Percentiles rank a stretch among this genome's conserved stretches.
phyloP scores from a whole-genome alignment of 768 basidiomycete species.

The Psilocybe azurescens region DNA sequence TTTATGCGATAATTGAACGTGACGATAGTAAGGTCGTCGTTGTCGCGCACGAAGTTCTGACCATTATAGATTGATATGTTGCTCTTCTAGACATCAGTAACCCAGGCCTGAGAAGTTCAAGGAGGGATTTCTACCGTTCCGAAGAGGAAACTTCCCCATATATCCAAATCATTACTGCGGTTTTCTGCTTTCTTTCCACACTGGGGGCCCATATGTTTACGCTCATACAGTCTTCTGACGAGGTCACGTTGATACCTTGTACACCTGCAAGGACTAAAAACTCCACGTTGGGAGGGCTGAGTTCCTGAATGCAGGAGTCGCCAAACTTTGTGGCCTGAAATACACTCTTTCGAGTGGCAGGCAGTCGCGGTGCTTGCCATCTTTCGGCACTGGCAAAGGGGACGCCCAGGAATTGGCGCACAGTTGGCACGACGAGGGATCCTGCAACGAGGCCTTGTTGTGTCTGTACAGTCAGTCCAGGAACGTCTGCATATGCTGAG shows the following conservation, averaged over 20 bases:
- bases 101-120: neutral
- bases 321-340: conserved; percentile 33
- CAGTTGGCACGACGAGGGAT: conserved; percentile 26
- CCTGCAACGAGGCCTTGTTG: conserved; percentile 36
- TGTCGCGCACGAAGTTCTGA: conserved; percentile 33
- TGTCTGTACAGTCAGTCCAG: conserved; percentile 33
- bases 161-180: conserved; percentile 41
- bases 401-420: conserved; percentile 39
- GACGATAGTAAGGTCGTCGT: conserved; percentile 39
- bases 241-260: conserved; percentile 28
- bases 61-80: conserved; percentile 33
- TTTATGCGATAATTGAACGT: conserved; percentile 44
- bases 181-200: conserved; percentile 30
- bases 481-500: neutral
- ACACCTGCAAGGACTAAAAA: conserved; percentile 29
- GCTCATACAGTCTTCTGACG: conserved; percentile 40
- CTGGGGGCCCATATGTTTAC: conserved; percentile 46
- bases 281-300: conserved; percentile 22
- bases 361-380: conserved; percentile 33
- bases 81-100: conserved; percentile 24
- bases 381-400: conserved; percentile 38
- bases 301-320: conserved; percentile 32
- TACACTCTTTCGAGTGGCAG: conserved; percentile 18
- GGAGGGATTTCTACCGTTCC: conserved; percentile 32
- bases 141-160: conserved; percentile 41